Evolutionary conservation across 2,329 filamentous ascomycete species (phyloP), one percentile per base, ranked within the genome.

Genomic region (Beauveria brongniartii): DNA sequence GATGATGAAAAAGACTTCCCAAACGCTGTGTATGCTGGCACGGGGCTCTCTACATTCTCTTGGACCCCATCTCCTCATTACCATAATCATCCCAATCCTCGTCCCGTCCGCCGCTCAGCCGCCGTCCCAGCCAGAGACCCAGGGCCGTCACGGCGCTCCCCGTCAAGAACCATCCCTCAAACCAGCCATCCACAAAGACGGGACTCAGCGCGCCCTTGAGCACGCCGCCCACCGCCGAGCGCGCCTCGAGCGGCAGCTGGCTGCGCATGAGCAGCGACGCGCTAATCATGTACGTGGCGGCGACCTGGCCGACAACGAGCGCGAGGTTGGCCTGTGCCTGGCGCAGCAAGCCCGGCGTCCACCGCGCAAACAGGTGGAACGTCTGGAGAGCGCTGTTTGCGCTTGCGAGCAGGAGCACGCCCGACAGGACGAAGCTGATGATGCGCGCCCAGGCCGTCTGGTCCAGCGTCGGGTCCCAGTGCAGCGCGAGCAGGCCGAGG

Each of bases 371-470:
- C 59, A 96, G 81, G 66, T 88, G 86, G 67, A 93, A 89, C 0
- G 91, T 96, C 71, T 94, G 91, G n/a, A 92, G 78, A 20, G 90
- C 91, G 61, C 87, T 89, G 72, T 88, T 91, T 73, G 92, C 91
- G 60, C 88, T 91, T 2, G 89, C 87, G 18, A 91, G 80, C 26
- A 96, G 85, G 71, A 96, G 94, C 55, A 92, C 84, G 20, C 91
- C 91, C 8, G 88, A 91, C 5, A 96, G 80, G 24, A 91, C 77
- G 73, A 96, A 95, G 62, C 88, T 91, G 65, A 95, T 92, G 69
- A 91, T 89, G 34, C 90, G 87, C 24, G 89, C 87, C 90, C 91
- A 95, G 10, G 90, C 89, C 12, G 85, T 82, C 68, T 91, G 89
- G 74, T 96, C 89, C 28, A 96, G 82, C 63, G 87, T 84, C 3